Evolutionary conservation across 2,329 filamentous ascomycete species (phyloP).

Genomic region (Colletotrichum orbiculare): DNA sequence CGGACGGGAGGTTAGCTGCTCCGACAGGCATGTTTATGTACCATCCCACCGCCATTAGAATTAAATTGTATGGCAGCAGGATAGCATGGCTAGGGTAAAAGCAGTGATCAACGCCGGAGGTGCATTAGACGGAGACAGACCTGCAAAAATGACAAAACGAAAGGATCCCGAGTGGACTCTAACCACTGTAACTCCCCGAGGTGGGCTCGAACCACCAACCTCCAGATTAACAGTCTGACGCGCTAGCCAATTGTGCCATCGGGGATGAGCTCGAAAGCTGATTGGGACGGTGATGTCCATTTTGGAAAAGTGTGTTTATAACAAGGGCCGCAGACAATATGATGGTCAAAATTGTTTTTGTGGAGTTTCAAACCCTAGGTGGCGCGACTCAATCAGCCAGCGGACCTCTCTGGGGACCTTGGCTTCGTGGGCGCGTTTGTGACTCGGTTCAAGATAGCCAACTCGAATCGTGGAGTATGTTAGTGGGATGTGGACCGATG

Average conservation of each 20-base stretch:
- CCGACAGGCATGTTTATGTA: no score
- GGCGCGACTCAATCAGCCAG: background rate
- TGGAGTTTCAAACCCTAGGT: conserved; percentile 10
- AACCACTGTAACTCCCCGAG: conserved; percentile 33
- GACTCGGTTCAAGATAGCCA: no score
- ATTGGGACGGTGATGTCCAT: background rate
- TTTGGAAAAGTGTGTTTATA: fast-evolving
- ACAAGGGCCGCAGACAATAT: no score
- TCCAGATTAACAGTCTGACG: no score
- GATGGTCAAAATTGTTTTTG: background rate
- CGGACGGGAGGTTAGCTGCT: no score
- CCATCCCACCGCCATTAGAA: no score
- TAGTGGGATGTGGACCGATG: background rate
- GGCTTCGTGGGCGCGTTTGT: no score
- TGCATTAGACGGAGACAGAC: no score
- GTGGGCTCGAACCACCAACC: conserved; percentile 11
- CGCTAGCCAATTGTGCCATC: conserved; percentile 21
- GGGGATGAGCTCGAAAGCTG: conserved; percentile 34
- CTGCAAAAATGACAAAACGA: background rate
- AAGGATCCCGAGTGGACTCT: background rate
- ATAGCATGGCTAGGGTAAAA: background rate
- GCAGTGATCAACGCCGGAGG: no score
- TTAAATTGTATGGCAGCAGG: no score
- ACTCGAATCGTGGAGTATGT: no score
- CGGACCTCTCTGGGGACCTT: no score